These are phyloP conservation scores for Hypoxylon rubiginosum DNA, from an alignment of 2,329 filamentous ascomycete genomes.

Conservation along the genomic window DNA sequence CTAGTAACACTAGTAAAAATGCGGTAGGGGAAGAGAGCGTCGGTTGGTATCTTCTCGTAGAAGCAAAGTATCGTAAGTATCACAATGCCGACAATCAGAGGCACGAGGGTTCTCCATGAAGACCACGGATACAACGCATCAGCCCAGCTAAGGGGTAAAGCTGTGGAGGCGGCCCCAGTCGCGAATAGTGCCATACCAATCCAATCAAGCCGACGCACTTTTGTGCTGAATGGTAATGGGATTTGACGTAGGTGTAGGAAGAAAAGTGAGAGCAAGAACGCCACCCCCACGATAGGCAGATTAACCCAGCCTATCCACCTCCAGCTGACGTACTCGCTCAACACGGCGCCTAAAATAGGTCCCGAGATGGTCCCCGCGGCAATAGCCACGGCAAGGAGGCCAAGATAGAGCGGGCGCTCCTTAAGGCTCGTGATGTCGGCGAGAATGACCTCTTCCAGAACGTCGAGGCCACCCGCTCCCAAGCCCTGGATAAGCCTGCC, in stretches of 20 bases:
- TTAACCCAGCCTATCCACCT: conserved; percentile 77
- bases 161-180: conserved; percentile 63
- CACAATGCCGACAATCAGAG: conserved; percentile 68
- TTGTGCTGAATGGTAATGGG: conserved; percentile 59
- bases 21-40: conserved; percentile 55
- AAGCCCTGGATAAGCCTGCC: conserved; percentile 55
- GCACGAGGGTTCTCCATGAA: conserved; percentile 72
- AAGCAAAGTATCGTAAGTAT: conserved; percentile 66
- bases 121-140: conserved; percentile 75
- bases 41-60: conserved; percentile 66
- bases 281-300: conserved; percentile 67
- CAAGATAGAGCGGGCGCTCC: conserved; percentile 50
- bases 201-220: conserved; percentile 72
- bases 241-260: conserved; percentile 67
- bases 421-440: conserved; percentile 54
- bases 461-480: conserved; percentile 54
- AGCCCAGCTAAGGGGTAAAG: conserved; percentile 54
- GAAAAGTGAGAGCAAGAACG: conserved; percentile 59
- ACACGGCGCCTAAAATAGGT: conserved; percentile 65
- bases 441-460: conserved; percentile 53
- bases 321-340: conserved; percentile 66
- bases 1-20: conserved; percentile 11
- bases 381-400: conserved; percentile 50
- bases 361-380: conserved; percentile 67
- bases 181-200: conserved; percentile 73